Evolutionary conservation across 176 grass and related monocot genomes (phyloP).

Genomic region (Ananas comosus): DNA sequence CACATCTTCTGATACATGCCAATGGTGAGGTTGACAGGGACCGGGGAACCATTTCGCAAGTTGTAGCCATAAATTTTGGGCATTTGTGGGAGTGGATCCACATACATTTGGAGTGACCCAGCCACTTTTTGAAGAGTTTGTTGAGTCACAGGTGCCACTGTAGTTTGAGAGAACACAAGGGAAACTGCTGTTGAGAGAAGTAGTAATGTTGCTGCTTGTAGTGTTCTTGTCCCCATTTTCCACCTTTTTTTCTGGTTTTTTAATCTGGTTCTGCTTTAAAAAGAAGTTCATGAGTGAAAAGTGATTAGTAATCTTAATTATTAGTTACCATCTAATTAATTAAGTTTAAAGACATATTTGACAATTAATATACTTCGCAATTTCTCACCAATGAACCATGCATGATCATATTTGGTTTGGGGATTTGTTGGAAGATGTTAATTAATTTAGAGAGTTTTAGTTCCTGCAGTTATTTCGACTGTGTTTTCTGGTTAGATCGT

Average conservation of each 20-base stretch:
- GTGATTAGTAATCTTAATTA: too few species aligned
- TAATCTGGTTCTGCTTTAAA: too few species aligned
- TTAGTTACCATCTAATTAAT: too few species aligned
- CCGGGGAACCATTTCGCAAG: constrained; percentile 5
- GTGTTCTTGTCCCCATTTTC: neutral
- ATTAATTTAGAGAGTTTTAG: too few species aligned
- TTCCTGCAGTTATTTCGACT: too few species aligned
- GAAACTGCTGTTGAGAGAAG: neutral
- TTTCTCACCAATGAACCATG: too few species aligned
- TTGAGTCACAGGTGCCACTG: neutral
- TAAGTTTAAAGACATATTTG: too few species aligned
- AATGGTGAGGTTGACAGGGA: constrained; percentile 46
- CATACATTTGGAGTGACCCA: constrained; percentile 38
- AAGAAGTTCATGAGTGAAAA: too few species aligned
- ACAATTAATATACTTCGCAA: too few species aligned
- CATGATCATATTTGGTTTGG: too few species aligned
- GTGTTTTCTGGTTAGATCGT: too few species aligned
- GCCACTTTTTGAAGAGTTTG: constrained; percentile 31
- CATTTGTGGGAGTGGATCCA: constrained; percentile 45
- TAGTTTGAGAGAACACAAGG: neutral
- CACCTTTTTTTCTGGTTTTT: neutral
- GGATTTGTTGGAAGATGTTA: too few species aligned
- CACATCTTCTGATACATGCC: constrained; percentile 49
- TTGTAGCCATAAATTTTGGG: constrained; percentile 32
- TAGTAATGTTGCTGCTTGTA: neutral